phyloP scores from a whole-genome alignment of 257 asterid genomes.

The Solanum boliviense region DNA sequence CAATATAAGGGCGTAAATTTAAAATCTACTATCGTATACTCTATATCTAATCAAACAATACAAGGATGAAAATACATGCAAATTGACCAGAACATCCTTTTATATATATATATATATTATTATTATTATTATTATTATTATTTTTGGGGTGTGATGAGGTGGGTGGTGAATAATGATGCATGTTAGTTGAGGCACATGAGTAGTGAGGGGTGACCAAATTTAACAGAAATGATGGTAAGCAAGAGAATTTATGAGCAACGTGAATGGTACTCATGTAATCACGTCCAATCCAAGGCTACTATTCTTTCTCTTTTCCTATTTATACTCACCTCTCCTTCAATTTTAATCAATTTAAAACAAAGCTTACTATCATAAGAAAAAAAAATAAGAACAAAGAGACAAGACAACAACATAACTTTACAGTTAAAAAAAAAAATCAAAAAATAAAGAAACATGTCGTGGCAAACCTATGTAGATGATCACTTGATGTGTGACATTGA shows the following conservation, averaged over 20 bases:
- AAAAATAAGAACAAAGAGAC: neutral
- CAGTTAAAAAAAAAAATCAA: no score
- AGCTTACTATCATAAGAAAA: neutral
- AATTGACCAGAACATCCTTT: neutral
- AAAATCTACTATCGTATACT: neutral
- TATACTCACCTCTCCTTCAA: neutral
- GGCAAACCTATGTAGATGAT: constrained; percentile 54
- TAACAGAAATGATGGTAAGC: neutral
- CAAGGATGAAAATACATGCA: neutral
- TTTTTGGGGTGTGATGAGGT: neutral
- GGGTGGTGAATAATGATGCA: neutral
- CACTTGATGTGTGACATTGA: constrained; percentile 54
- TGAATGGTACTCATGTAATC: constrained; percentile 1
- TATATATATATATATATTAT: no score
- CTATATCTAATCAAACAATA: no score
- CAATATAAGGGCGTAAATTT: no score
- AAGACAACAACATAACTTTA: neutral
- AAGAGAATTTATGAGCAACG: neutral
- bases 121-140: no score
- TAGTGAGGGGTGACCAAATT: neutral
- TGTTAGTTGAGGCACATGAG: neutral
- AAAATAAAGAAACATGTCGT: constrained; percentile 32
- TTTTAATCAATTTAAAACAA: neutral
- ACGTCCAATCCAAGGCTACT: neutral
- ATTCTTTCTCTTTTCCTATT: neutral